Percentiles rank a stretch among this genome's conserved stretches.
Conservation (phyloP, 768 basidiomycete species). For the Lentinula boryana region DNA sequence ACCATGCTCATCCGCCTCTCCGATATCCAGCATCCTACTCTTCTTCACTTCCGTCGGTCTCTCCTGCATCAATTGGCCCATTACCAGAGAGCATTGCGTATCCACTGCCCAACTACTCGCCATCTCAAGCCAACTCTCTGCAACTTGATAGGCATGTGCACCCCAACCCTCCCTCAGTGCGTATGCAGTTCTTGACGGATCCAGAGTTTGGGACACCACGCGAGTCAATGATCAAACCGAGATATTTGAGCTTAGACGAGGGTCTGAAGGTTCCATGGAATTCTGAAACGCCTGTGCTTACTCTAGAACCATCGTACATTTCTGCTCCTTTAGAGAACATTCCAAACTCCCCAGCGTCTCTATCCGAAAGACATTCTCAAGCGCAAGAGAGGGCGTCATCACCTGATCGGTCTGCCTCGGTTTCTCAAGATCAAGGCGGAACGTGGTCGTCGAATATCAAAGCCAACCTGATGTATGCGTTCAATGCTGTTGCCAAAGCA, state of each 20-base stretch:
- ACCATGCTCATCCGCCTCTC: neutral
- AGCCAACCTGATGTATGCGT: constrained; percentile 40
- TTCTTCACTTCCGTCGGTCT: neutral
- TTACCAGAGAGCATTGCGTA: constrained; percentile 4
- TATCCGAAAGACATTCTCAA: neutral
- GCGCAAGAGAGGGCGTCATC: neutral
- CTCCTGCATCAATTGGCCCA: neutral
- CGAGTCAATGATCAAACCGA: constrained; percentile 1
- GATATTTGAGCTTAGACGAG: neutral
- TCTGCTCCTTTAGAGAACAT: neutral
- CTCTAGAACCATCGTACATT: neutral
- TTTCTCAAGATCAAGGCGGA: constrained; percentile 10
- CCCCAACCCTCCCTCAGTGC: neutral
- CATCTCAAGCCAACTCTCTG: neutral
- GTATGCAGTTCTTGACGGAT: constrained; percentile 2
- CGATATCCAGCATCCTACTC: neutral
- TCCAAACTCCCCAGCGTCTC: neutral
- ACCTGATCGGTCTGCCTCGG: neutral
- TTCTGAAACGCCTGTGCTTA: neutral
- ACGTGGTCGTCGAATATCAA: constrained; percentile 38
- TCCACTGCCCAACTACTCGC: neutral
- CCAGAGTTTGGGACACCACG: constrained; percentile 6
- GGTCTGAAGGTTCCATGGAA: constrained; percentile 2
- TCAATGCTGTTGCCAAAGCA: constrained; percentile 37
- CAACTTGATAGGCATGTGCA: neutral